Conservation (phyloP, 495 filamentous ascomycete genomes). For the Trichoderma gamsii region DNA sequence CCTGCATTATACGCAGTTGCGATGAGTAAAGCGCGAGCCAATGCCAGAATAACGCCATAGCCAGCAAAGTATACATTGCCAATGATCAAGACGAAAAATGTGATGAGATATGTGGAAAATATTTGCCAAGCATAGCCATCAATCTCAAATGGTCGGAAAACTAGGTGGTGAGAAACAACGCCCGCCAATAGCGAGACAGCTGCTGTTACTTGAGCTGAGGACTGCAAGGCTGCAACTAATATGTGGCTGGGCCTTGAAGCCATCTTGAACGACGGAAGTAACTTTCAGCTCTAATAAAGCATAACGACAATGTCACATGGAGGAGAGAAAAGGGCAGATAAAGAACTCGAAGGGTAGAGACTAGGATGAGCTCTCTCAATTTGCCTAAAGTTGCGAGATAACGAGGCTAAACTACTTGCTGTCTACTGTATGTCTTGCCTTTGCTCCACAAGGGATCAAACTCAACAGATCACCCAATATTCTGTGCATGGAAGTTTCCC, state of each 20-base stretch:
- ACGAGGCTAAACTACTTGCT: no score
- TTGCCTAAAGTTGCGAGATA: no score
- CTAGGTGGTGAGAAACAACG: conserved; percentile 11
- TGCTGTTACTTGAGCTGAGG: not conserved
- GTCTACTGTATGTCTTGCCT: no score
- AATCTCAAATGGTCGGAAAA: conserved; percentile 16
- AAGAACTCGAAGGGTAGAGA: no score
- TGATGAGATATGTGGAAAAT: conserved; percentile 3
- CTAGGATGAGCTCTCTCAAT: no score
- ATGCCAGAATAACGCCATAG: not conserved
- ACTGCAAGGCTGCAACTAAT: not conserved
- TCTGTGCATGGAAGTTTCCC: no score
- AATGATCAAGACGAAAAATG: not conserved
- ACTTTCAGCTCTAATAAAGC: not conserved
- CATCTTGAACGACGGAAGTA: not conserved
- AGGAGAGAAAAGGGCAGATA: no score
- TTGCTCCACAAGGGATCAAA: no score
- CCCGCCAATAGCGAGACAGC: not conserved
- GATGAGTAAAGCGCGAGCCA: not conserved
- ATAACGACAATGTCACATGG: no score
- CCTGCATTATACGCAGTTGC: conserved; percentile 13
- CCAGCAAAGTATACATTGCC: conserved; percentile 5
- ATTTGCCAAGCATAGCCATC: conserved; percentile 15
- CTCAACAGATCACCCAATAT: no score
- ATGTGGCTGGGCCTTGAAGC: not conserved